Evolutionary conservation across 1,284 basidiomycete genomes (phyloP).

Genomic region (Ceratobasidium theobromae): DNA sequence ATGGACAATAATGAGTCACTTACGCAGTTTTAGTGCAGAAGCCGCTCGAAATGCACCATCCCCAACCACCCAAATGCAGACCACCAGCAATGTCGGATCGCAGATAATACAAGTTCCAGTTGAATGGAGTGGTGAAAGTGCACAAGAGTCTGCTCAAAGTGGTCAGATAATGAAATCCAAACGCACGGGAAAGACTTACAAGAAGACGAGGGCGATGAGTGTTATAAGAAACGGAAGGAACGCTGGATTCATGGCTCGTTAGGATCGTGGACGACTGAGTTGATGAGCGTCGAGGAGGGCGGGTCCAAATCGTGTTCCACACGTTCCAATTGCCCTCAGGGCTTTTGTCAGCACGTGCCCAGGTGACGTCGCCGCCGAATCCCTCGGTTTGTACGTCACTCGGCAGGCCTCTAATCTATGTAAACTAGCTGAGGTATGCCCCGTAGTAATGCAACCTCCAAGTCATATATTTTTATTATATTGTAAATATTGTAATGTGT

Average conservation of each 20-base stretch:
- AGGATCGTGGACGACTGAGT: conserved; percentile 9
- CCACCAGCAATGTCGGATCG: conserved; percentile 21
- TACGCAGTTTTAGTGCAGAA: conserved; percentile 16
- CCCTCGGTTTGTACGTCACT: background rate
- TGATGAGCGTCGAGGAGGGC: conserved; percentile 5
- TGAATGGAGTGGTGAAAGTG: conserved; percentile 20
- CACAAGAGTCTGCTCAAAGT: conserved; percentile 10
- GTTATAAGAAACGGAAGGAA: conserved; percentile 19
- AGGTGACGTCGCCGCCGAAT: conserved; percentile 4
- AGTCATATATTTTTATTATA: background rate
- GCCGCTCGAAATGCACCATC: conserved; percentile 14
- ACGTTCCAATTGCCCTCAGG: background rate
- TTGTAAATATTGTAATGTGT: background rate
- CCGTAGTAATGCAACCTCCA: background rate
- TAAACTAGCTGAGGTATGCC: background rate
- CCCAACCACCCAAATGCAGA: conserved; percentile 24
- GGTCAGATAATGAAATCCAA: too few species aligned
- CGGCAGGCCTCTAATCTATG: background rate
- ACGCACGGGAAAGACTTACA: too few species aligned
- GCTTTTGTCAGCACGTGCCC: conserved; percentile 5
- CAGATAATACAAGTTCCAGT: conserved; percentile 29
- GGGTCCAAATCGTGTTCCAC: conserved; percentile 24
- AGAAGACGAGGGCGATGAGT: conserved; percentile 22
- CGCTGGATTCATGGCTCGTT: conserved; percentile 21
- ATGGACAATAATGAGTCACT: background rate